These are phyloP conservation scores for Hydrangea macrophylla DNA, from an alignment of 148 eudicot species.

Conservation along the genomic window DNA sequence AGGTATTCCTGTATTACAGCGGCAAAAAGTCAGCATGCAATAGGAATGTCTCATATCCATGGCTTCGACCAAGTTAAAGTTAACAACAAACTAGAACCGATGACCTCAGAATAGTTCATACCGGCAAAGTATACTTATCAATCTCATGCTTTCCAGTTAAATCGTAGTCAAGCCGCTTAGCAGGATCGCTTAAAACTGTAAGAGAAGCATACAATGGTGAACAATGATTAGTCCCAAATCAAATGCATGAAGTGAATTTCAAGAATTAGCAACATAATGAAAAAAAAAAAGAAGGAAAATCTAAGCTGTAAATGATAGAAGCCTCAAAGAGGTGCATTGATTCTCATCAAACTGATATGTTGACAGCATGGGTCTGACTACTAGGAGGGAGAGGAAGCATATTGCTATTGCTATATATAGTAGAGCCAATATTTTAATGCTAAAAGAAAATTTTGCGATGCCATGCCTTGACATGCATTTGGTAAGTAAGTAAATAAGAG, in stretches of 20 bases:
- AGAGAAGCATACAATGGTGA: neutral
- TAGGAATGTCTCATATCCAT: neutral
- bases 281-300: too few relatives aligned
- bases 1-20: conserved; percentile 50
- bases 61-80: neutral
- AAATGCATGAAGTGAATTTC: neutral
- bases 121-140: conserved; percentile 53
- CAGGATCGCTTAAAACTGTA: conserved; percentile 63
- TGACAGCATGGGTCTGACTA: too few relatives aligned
- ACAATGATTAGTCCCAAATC: neutral
- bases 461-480: neutral
- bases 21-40: conserved; percentile 3
- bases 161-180: conserved; percentile 57
- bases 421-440: neutral
- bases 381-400: too few relatives aligned
- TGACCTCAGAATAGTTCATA: conserved; percentile 15
- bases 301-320: neutral
- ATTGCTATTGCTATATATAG: neutral
- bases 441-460: neutral
- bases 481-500: neutral
- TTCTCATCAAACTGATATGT: neutral
- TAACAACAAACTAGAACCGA: neutral
- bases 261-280: too few relatives aligned
- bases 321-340: neutral
- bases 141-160: conserved; percentile 51